These are phyloP conservation scores for Podospora conica DNA, from an alignment of 495 filamentous ascomycete genomes.

Conservation along the genomic window DNA sequence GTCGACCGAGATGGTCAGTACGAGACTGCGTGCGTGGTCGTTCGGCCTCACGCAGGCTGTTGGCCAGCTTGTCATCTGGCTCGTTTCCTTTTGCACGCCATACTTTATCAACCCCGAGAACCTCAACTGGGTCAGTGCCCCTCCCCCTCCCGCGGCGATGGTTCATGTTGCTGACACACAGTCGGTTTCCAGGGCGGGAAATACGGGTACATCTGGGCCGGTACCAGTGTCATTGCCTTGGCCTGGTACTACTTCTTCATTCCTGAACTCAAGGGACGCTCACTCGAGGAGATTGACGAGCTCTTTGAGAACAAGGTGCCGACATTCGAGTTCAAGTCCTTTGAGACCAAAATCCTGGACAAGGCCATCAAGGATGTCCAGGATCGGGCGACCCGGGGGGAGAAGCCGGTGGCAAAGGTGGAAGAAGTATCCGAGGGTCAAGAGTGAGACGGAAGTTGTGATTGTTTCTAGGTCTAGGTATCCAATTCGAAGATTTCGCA, in stretches of 20 bases:
- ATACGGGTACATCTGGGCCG: slow-evolving; percentile 49
- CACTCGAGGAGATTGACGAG: slow-evolving; percentile 55
- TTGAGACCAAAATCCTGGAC: slow-evolving; percentile 28
- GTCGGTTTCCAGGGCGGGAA: slow-evolving; percentile 29
- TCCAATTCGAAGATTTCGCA: too few relatives aligned
- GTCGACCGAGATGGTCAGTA: slow-evolving; percentile 6
- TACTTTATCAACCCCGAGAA: slow-evolving; percentile 26
- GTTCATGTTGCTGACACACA: background rate
- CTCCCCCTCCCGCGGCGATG: background rate
- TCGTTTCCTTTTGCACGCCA: slow-evolving; percentile 15
- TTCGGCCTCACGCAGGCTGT: background rate
- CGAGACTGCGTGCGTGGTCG: slow-evolving; percentile 1
- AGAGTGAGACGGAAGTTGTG: background rate
- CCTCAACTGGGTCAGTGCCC: slow-evolving; percentile 37
- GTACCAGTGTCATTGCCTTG: slow-evolving; percentile 36
- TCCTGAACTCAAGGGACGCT: slow-evolving; percentile 49
- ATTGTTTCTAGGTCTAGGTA: too few relatives aligned
- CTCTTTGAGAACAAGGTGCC: slow-evolving; percentile 33
- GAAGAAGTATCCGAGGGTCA: background rate
- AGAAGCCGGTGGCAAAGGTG: background rate
- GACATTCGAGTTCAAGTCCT: slow-evolving; percentile 36
- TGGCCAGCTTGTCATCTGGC: background rate
- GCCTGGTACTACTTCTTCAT: slow-evolving; percentile 46
- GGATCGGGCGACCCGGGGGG: background rate
- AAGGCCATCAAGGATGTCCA: slow-evolving; percentile 33